A percentile compares a stretch with the other conserved stretches of the same genome.
Conservation (phyloP, 768 basidiomycete genomes). For the Lyophyllum shimeji region DNA sequence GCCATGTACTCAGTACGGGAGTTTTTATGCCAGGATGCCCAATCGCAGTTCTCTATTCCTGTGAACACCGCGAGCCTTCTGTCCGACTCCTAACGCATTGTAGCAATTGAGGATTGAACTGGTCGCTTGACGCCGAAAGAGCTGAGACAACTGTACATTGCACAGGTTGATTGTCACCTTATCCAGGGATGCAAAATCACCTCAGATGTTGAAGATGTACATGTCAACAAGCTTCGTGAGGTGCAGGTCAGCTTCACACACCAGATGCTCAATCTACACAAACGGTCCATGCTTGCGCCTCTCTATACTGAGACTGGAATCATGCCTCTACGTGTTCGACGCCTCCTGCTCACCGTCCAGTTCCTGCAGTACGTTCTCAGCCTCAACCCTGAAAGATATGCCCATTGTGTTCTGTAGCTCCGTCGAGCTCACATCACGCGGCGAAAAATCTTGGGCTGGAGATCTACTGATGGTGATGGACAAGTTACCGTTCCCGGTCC, state of each 20-base stretch:
- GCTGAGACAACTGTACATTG: conserved; percentile 19
- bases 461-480: neutral
- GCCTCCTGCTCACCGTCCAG: neutral
- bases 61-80: no score
- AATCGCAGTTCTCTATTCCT: no score
- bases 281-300: neutral
- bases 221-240: conserved; percentile 8
- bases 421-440: neutral
- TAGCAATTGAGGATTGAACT: conserved; percentile 14
- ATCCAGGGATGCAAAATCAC: conserved; percentile 21
- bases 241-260: conserved; percentile 22
- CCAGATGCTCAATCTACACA: conserved; percentile 18
- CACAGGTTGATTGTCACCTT: conserved; percentile 22
- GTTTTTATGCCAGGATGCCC: no score
- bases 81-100: no score
- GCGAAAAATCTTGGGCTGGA: neutral
- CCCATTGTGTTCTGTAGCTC: neutral
- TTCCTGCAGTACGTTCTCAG: neutral
- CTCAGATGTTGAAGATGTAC: conserved; percentile 10
- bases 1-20: no score
- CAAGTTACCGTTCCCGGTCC: neutral
- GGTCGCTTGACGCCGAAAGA: conserved; percentile 17
- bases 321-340: neutral
- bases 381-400: neutral
- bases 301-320: neutral